These are phyloP conservation scores for Pelomyxa schiedti DNA, from an alignment of 78 protist species.

Conservation along the genomic window DNA sequence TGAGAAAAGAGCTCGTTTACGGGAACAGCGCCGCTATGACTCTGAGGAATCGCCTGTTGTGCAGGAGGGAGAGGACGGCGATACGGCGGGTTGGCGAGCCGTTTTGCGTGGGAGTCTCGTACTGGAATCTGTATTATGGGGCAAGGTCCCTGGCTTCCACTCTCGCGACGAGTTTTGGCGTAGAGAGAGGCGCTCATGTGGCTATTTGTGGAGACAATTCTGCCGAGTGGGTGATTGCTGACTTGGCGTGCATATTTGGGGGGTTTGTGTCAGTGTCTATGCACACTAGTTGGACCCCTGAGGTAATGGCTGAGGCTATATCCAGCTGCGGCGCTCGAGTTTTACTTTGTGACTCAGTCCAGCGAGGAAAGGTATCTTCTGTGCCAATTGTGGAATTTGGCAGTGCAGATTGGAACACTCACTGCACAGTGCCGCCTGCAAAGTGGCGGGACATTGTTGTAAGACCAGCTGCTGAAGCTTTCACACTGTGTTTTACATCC, in stretches of 20 bases:
- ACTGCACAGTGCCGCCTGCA: background rate
- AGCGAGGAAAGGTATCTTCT: background rate
- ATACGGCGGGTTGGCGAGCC: background rate
- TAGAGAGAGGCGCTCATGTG: no score
- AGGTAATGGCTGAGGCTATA: background rate
- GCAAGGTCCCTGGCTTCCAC: background rate
- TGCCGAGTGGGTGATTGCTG: background rate
- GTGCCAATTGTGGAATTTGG: background rate
- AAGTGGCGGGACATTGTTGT: background rate
- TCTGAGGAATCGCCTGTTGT: background rate
- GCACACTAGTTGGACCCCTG: background rate
- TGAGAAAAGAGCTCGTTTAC: background rate
- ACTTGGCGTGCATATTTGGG: background rate
- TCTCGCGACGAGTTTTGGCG: background rate
- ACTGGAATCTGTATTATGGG: background rate
- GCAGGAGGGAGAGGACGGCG: background rate
- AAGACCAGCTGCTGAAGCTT: background rate
- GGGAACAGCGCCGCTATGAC: background rate
- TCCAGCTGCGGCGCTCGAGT: background rate
- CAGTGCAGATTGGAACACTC: background rate
- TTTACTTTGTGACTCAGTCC: background rate
- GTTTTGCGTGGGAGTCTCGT: background rate
- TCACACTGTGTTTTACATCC: background rate
- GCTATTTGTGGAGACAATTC: background rate
- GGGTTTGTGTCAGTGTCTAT: background rate